These are phyloP conservation scores for Marvania coccoides DNA, from an alignment of 139 green algal genomes.

Conservation along the genomic window DNA sequence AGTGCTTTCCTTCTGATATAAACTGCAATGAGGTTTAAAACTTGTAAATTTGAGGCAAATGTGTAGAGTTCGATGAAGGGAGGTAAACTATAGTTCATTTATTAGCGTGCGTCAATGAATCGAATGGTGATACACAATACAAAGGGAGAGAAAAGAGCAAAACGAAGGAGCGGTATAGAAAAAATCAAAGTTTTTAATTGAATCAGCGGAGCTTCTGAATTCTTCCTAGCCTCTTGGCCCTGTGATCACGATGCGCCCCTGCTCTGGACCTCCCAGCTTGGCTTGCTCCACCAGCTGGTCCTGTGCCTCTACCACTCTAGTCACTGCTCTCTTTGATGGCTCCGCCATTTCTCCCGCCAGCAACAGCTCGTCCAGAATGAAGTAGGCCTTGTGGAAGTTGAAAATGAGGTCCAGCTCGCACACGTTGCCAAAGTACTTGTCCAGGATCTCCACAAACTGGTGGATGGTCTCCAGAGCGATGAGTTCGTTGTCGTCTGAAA, in stretches of 20 bases:
- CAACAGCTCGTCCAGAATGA: constrained; percentile 96
- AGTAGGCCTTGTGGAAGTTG: constrained; percentile 88
- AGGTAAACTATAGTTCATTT: too few relatives aligned
- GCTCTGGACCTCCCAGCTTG: constrained; percentile 26
- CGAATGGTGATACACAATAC: neutral
- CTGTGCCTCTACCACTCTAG: constrained; percentile 58
- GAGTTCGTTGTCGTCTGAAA: constrained; percentile 71
- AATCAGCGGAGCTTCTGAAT: too few relatives aligned
- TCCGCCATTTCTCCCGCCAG: constrained; percentile 91
- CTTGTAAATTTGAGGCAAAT: too few relatives aligned
- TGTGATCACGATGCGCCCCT: neutral
- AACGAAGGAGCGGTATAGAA: too few relatives aligned
- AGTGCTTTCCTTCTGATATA: too few relatives aligned
- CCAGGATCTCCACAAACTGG: constrained; percentile 87
- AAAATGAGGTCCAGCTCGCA: constrained; percentile 99
- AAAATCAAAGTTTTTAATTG: too few relatives aligned
- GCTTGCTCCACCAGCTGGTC: constrained; percentile 75
- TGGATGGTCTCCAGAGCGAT: constrained; percentile 92
- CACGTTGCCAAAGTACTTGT: constrained; percentile 97
- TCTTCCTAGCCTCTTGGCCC: constrained; percentile 3
- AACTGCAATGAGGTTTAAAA: too few relatives aligned
- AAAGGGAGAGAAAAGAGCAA: neutral
- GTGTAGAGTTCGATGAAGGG: too few relatives aligned
- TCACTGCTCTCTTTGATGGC: constrained; percentile 71
- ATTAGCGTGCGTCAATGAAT: too few relatives aligned